phyloP scores from a whole-genome alignment of 148 eudicot genomes.

The Persicaria tinctoria region DNA sequence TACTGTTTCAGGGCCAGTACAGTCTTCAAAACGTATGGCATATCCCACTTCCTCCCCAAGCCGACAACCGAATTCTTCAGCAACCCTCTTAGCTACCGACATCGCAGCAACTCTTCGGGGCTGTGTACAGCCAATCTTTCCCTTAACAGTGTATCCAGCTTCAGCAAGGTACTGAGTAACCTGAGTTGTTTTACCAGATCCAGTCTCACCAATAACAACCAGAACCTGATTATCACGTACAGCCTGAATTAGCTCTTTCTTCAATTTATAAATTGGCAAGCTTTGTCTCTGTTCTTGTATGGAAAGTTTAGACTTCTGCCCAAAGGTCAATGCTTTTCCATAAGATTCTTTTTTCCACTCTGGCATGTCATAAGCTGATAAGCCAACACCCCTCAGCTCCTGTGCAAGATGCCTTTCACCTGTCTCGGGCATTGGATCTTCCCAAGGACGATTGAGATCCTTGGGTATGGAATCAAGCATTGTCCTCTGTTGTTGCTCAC shows the following conservation, averaged over 20 bases:
- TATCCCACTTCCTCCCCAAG: slow-evolving; percentile 97
- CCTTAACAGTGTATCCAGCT: slow-evolving; percentile 84
- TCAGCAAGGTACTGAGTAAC: slow-evolving; percentile 94
- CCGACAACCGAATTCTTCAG: slow-evolving; percentile 96
- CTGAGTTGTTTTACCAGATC: slow-evolving; percentile 95
- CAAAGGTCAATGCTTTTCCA: slow-evolving; percentile 82
- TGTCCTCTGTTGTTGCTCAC: slow-evolving; percentile 79
- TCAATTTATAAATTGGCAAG: slow-evolving; percentile 77
- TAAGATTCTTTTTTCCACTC: slow-evolving; percentile 97
- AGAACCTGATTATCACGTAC: slow-evolving; percentile 83
- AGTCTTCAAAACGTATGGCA: slow-evolving; percentile 92
- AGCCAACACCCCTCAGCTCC: slow-evolving; percentile 91
- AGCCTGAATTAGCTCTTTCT: slow-evolving; percentile 77
- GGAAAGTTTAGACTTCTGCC: slow-evolving; percentile 86
- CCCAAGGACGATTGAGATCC: slow-evolving; percentile 98
- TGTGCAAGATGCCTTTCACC: slow-evolving; percentile 98
- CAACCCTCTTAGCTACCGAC: slow-evolving; percentile 97
- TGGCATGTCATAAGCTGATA: slow-evolving; percentile 93
- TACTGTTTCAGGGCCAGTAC: slow-evolving; percentile 89
- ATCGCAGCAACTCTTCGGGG: slow-evolving; percentile 97
- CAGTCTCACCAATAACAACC: slow-evolving; percentile 93
- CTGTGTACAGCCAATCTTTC: slow-evolving; percentile 95
- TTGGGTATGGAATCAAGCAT: slow-evolving; percentile 93
- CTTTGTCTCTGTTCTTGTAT: slow-evolving; percentile 93
- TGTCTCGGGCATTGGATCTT: slow-evolving; percentile 97